Percentiles rank a stretch among this genome's conserved stretches.
Evolutionary conservation across 805 yeast genomes (phyloP).

Genomic region (Ogataea henricii): DNA sequence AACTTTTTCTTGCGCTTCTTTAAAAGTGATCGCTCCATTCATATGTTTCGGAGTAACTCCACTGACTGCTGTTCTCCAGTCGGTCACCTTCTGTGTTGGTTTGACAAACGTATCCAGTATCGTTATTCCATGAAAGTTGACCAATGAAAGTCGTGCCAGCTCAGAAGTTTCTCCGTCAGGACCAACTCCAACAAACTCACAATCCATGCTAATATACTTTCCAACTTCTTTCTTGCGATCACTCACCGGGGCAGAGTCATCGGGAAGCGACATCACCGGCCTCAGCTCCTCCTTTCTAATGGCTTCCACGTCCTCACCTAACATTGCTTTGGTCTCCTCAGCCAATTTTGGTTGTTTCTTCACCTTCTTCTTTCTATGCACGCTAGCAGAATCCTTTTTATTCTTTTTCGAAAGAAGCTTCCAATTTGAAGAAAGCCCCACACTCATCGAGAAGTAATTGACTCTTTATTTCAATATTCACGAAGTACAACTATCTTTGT

Average conservation of each 20-base stretch:
- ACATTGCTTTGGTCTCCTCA: neutral
- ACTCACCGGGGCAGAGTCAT: slow-evolving; percentile 8
- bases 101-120: slow-evolving; percentile 73
- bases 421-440: slow-evolving; percentile 29
- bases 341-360: neutral
- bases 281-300: neutral
- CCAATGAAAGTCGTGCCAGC: slow-evolving; percentile 84
- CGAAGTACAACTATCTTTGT: no score
- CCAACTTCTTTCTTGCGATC: slow-evolving; percentile 52
- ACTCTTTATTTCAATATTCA: no score
- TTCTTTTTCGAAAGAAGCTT: slow-evolving; percentile 18
- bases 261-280: slow-evolving; percentile 4
- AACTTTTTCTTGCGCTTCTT: slow-evolving; percentile 63
- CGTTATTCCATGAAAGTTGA: slow-evolving; percentile 75
- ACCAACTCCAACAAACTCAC: slow-evolving; percentile 94
- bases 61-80: slow-evolving; percentile 92
- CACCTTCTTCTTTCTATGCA: slow-evolving; percentile 1
- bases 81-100: slow-evolving; percentile 76
- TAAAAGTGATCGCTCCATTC: slow-evolving; percentile 64
- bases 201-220: slow-evolving; percentile 79
- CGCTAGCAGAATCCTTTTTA: slow-evolving; percentile 1
- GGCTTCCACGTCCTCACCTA: neutral
- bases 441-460: slow-evolving; percentile 6
- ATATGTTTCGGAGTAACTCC: slow-evolving; percentile 77
- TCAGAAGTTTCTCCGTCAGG: slow-evolving; percentile 68